Evolutionary conservation across 2,329 filamentous ascomycete genomes (phyloP).

Genomic region (Claviceps sp.): DNA sequence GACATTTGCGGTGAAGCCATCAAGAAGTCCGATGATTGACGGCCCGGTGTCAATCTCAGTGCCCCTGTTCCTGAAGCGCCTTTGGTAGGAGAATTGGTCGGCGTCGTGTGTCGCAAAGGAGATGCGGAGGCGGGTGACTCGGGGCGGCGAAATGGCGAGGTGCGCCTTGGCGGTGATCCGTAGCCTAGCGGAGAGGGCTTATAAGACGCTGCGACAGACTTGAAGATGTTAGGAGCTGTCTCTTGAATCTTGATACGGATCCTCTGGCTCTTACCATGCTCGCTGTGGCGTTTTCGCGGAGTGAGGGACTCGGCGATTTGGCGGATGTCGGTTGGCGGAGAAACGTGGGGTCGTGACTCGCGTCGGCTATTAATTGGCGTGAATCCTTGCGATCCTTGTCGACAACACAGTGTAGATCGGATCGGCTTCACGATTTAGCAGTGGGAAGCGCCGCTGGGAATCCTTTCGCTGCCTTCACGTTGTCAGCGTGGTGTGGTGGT

Average conservation of each 20-base stretch:
- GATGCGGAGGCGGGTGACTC: constrained; percentile 54
- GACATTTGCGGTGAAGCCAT: constrained; percentile 24
- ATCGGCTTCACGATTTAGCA: not conserved
- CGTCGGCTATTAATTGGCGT: not conserved
- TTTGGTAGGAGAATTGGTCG: constrained; percentile 48
- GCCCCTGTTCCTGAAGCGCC: constrained; percentile 12
- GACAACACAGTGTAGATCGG: not conserved
- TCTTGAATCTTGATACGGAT: constrained; percentile 7
- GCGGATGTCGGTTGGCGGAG: constrained; percentile 11
- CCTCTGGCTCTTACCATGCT: constrained; percentile 18
- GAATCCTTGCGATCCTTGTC: not conserved
- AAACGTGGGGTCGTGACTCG: constrained; percentile 5
- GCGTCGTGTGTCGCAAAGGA: constrained; percentile 49
- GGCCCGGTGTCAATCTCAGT: constrained; percentile 24
- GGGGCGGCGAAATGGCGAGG: constrained; percentile 49
- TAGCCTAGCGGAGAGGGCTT: constrained; percentile 62
- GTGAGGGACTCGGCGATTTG: not conserved
- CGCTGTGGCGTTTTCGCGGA: constrained; percentile 1
- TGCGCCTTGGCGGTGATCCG: constrained; percentile 47
- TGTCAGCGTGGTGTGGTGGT: not conserved
- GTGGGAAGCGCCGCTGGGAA: not conserved
- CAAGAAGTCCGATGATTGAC: constrained; percentile 18
- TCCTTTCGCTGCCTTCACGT: not conserved
- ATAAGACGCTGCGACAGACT: constrained; percentile 45
- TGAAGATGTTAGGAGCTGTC: constrained; percentile 16